Base-by-base conservation (phyloP, 805 yeast genomes). In the Candida namnaoensis region DNA sequence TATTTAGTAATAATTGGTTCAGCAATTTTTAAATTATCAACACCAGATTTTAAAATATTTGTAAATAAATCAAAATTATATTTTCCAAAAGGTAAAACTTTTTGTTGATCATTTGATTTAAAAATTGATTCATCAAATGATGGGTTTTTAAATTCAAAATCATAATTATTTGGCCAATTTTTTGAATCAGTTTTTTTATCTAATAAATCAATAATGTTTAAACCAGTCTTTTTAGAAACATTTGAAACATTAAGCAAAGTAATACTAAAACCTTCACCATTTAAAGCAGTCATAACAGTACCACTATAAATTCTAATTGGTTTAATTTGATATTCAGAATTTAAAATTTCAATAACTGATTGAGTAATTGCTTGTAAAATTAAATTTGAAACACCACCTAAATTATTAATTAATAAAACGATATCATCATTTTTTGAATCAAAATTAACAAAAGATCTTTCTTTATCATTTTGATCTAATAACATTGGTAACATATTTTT, bases 181-280 rank as follows among this genome's bases (percentile, higher is more conserved):
- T 90, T 81, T 2, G 93, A 93, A 49, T 77, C 71, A 0, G 95
- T 82, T 36, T 80, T 81, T 6, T 72, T 67, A 57, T 88, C 95
- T 45, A 90, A 65, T 40, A 76, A 68, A 12, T 70, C 72, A 38
- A 87, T 57, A 24, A 74, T 64, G 9, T 62, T 56, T 10, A 59
- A 47, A 45, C 39, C 38, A 51, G 61, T 34, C 62, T 64, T 7
- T 38, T 62, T 50, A 13, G 72, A 64, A 5, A 80, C 72, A 34
- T 71, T 70, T 1, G 86, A 61, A 34, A 76, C 77, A 57, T 88
- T 88, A 51, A 91, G 67, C 40, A 90, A 65, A 4, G 97, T 86
- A 46, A 91, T 71, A 34, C 93, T 80, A 60, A 90, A 87, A 1
- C 98, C 98, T 10, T 95, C 93, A 14, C 96, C 91, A 58, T 86